Evolutionary conservation across 169 alveolate species (phyloP), one percentile per base, ranked within the genome.

Genomic region (Plasmodium relictum): DNA sequence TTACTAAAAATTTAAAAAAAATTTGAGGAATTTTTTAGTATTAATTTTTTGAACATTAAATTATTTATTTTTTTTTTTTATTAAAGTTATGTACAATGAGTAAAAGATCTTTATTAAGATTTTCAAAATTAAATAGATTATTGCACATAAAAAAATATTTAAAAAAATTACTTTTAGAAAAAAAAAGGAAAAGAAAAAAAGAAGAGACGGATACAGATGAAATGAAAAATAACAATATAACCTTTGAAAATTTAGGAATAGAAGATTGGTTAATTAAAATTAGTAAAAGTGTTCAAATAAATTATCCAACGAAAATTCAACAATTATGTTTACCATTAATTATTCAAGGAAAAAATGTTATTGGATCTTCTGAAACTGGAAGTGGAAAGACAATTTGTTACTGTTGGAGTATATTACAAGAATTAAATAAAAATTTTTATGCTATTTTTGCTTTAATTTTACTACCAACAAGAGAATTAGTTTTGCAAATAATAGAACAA

Each of bases 381-480:
- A 97, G 98, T 31, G 99, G 99, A 14, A 98, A 98, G 93, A 98
- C 99, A 7, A 98, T 98, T 16, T 97, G 99, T 52, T 98, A 98
- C 94, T 97, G 98, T 65, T 93, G 98, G 88, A 99, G 99, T 0
- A 96, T 98, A 14, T 94, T 99, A 20, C 97, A 98, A 76, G 93
- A 96, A 24, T 92, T 99, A 52, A 92, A 98, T 22, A 95, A 95
- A 88, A 99, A 98, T 89, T 99, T 99, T 8, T 98, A 88, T 92
- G 98, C 99, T 41, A 95, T 98, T 12, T 99, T 97, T 94, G 98
- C 98, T 0, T 91, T 98, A 50, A 97, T 99, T 48, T 88, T 99
- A 31, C 94, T 99, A 5, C 99, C 99, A n/a, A 97, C 99, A 24
- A 94, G 99, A 86, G 99, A 99, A 88, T 95, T 99, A 48, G 99